phyloP scores from a whole-genome alignment of 768 basidiomycete genomes.

The Podaxis pistillaris region DNA sequence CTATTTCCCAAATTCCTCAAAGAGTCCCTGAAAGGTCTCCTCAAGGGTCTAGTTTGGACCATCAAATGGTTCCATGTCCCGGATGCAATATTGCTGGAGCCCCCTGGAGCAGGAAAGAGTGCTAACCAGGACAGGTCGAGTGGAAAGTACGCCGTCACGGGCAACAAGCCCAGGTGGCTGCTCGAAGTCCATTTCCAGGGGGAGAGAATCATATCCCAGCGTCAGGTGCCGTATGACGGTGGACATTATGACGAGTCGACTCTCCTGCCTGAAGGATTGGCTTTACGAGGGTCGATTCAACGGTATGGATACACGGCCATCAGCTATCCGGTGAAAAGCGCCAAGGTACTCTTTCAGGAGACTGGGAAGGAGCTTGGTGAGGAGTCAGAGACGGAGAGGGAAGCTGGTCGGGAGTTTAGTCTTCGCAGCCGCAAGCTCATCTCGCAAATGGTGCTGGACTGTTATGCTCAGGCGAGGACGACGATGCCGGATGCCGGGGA shows the following conservation, averaged over 20 bases:
- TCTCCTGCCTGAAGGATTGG: not conserved
- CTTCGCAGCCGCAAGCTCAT: not conserved
- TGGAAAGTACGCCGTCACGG: conserved; percentile 10
- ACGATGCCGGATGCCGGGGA: not conserved
- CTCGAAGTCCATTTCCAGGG: conserved; percentile 5
- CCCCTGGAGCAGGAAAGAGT: not conserved
- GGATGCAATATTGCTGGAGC: conserved; percentile 5
- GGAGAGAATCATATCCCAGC: not conserved
- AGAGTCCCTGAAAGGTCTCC: not conserved
- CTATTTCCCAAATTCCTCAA: not conserved
- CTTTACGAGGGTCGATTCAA: not conserved
- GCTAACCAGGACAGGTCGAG: not conserved
- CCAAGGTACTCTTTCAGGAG: not conserved
- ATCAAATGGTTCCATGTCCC: conserved; percentile 8
- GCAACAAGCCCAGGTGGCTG: conserved; percentile 8
- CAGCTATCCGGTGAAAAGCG: conserved; percentile 12
- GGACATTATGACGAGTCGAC: not conserved
- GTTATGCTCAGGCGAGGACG: not conserved
- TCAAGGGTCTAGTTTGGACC: not conserved
- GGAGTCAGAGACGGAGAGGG: not conserved
- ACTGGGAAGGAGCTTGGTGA: not conserved
- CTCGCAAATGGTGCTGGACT: not conserved
- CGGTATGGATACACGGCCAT: conserved; percentile 4
- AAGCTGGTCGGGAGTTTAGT: not conserved
- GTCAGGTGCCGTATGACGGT: conserved; percentile 2